Evolutionary conservation across 2,329 filamentous ascomycete species (phyloP), one percentile per base, ranked within the genome.

Genomic region (Parastagonospora avenae): DNA sequence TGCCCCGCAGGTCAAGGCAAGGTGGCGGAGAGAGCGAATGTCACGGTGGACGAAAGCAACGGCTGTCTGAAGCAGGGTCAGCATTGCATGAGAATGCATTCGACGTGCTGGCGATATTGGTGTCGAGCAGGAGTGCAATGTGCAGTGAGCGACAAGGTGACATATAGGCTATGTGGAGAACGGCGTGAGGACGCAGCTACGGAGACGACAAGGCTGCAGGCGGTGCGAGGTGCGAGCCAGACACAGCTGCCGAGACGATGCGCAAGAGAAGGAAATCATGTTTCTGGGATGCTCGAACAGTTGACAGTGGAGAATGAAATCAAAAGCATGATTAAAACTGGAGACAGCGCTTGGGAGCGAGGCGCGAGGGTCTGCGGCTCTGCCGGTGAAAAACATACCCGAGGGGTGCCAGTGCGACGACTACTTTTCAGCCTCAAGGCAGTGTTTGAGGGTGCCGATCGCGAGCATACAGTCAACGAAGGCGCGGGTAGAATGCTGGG

Each of bases 341-440:
- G 46, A 42, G 24, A 36, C 29, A 53, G 49, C 50, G 53, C 48
- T 59, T 57, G 54, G 52, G 53, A 46, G 54, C 54, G 50, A 56
- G 44, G 57, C 48, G 51, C 40, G 43, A 49, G 48, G 45, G 42
- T 53, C 57, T 42, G 68, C 67, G 69, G 69, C 70, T 73, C 70
- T 72, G 70, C 65, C 60, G 57, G 62, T 60, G 46, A 56, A 56
- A 56, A 62, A 71, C 69, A 58, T 73, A 73, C 70, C 68, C 69
- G 70, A 67, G 56, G 19, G 48, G 57, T 59, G 59, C 57, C 59
- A 64, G 70, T 72, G 68, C 68, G 60, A 71, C 66, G 59, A 61
- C 57, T 63, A 56, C 52, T 57, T 65, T 71, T 71, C 62, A 70
- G 67, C 67, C 68, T 71, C 69, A 71, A 67, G 63, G 58, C 58